phyloP scores from a whole-genome alignment of 2,329 filamentous ascomycete genomes.

The Hansfordia pulvinata region DNA sequence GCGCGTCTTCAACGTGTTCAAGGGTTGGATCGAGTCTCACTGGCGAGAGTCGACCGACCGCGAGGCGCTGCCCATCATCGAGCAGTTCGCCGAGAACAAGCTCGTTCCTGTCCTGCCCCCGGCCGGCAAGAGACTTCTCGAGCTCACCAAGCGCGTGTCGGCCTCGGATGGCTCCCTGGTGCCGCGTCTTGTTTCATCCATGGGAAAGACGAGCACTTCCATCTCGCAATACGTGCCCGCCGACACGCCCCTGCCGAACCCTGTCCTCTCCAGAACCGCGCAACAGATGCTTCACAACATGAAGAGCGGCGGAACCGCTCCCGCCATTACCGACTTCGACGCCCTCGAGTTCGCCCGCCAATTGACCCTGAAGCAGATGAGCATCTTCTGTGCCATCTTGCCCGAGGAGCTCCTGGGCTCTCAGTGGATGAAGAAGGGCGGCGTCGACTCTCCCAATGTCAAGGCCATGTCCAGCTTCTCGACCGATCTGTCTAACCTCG shows the following conservation, averaged over 20 bases:
- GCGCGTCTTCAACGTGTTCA: constrained; percentile 91
- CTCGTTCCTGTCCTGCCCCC: constrained; percentile 56
- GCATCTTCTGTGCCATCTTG: constrained; percentile 80
- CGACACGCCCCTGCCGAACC: constrained; percentile 57
- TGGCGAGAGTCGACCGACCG: constrained; percentile 78
- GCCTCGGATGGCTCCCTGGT: constrained; percentile 62
- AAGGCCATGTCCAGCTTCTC: constrained; percentile 88
- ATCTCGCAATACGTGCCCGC: constrained; percentile 56
- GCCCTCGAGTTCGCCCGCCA: constrained; percentile 83
- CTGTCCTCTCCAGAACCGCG: constrained; percentile 65
- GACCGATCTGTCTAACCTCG: constrained; percentile 83
- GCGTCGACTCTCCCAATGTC: constrained; percentile 71
- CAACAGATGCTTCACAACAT: constrained; percentile 57
- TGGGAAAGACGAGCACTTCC: constrained; percentile 76
- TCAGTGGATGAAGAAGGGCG: constrained; percentile 86
- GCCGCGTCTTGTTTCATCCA: constrained; percentile 69
- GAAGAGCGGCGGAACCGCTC: constrained; percentile 55
- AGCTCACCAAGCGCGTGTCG: constrained; percentile 67
- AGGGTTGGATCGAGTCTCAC: constrained; percentile 92
- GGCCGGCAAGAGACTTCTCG: constrained; percentile 67
- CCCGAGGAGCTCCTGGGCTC: constrained; percentile 84
- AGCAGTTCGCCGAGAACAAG: constrained; percentile 64
- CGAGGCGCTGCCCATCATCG: constrained; percentile 61
- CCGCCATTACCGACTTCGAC: constrained; percentile 81
- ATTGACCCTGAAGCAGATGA: constrained; percentile 82